phyloP scores from a whole-genome alignment of 2,329 filamentous ascomycete species.

The Catunica adiposa region DNA sequence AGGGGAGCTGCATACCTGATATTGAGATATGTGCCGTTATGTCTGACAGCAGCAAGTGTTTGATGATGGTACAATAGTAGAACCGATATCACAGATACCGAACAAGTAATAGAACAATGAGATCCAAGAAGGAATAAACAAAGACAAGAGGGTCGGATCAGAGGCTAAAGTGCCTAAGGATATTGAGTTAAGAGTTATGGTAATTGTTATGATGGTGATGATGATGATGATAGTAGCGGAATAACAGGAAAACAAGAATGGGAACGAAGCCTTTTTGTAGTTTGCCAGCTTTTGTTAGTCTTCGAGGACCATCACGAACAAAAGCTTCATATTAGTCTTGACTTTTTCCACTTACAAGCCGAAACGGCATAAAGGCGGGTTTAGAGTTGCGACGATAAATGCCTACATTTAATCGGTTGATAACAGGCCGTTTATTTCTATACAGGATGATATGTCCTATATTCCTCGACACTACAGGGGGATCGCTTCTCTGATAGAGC shows the following conservation, averaged over 20 bases:
- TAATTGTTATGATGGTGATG: background rate
- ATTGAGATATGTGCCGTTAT: background rate
- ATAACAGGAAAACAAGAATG: background rate
- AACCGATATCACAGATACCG: slow-evolving; percentile 2
- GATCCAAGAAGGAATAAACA: background rate
- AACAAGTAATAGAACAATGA: too few species aligned
- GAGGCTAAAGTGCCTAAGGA: background rate
- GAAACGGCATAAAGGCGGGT: slow-evolving; percentile 1
- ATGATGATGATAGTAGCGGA: background rate
- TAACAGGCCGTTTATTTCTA: background rate
- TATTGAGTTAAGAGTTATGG: background rate
- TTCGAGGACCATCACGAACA: background rate
- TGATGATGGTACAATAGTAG: background rate
- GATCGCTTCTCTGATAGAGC: background rate
- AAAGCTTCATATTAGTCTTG: background rate
- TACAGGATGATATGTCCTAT: background rate
- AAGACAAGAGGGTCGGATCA: background rate
- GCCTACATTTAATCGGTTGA: background rate
- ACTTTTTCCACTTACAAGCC: slow-evolving; percentile 1
- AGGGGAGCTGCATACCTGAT: background rate
- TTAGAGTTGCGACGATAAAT: background rate
- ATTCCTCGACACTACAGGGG: background rate
- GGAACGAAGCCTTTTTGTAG: slow-evolving; percentile 1
- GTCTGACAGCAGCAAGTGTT: background rate
- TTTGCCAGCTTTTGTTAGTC: background rate